These are phyloP conservation scores for Kwoniella botswanensis DNA, from an alignment of 768 basidiomycete species.

Conservation along the genomic window DNA sequence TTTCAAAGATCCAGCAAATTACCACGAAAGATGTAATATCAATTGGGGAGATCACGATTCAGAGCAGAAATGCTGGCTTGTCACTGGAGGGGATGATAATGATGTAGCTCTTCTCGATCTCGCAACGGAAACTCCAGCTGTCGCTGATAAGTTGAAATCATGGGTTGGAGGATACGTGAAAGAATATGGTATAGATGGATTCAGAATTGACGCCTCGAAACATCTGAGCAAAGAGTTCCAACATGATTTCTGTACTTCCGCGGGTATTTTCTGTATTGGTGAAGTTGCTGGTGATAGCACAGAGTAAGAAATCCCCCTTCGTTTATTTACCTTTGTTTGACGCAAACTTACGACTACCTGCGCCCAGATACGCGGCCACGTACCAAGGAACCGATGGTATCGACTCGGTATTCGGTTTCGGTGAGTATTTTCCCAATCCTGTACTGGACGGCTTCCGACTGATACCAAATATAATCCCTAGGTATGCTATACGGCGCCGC, in stretches of 20 bases:
- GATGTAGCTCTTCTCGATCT: conserved; percentile 47
- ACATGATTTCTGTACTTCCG: conserved; percentile 37
- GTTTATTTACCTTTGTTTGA: too few species aligned
- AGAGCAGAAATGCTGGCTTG: conserved; percentile 45
- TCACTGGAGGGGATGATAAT: conserved; percentile 17
- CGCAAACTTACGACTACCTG: too few species aligned
- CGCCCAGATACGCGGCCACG: conserved; percentile 26
- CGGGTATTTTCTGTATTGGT: conserved; percentile 46
- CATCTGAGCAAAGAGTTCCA: conserved; percentile 44
- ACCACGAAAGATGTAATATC: conserved; percentile 41
- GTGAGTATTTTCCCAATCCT: conserved; percentile 15
- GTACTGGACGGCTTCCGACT: neutral
- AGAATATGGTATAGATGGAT: conserved; percentile 48
- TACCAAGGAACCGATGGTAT: conserved; percentile 40
- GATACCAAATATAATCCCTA: neutral
- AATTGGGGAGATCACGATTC: conserved; percentile 37
- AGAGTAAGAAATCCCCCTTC: neutral
- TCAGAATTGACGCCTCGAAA: conserved; percentile 45
- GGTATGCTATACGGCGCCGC: conserved; percentile 29
- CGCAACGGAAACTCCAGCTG: conserved; percentile 30
- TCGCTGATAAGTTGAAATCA: conserved; percentile 32
- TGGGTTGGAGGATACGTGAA: conserved; percentile 37
- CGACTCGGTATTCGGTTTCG: conserved; percentile 45
- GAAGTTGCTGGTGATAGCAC: conserved; percentile 40
- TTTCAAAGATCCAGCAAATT: conserved; percentile 41